phyloP scores from a whole-genome alignment of 352 stramenopile species.

The Globisporangium cylindrosporum region DNA sequence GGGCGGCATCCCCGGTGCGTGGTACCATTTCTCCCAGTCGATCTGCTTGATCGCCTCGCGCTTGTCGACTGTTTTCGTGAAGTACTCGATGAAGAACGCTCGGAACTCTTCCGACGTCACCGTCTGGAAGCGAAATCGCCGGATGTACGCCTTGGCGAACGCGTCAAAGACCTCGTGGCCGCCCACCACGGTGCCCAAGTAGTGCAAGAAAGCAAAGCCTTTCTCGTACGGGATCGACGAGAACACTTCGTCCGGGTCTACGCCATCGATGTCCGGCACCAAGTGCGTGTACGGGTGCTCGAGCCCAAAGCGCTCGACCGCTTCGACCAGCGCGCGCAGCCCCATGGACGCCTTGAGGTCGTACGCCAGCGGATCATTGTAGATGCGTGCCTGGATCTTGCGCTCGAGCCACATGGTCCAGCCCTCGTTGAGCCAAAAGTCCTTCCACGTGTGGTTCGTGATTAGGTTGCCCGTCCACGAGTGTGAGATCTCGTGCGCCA shows the following conservation, averaged over 20 bases:
- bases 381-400: constrained; percentile 90
- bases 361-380: constrained; percentile 37
- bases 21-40: constrained; percentile 94
- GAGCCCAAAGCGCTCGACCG: constrained; percentile 48
- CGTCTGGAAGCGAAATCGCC: constrained; percentile 85
- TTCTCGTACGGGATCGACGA: constrained; percentile 97
- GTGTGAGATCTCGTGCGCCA: constrained; percentile 97
- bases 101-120: constrained; percentile 83
- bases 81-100: constrained; percentile 73
- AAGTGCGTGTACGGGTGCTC: constrained; percentile 87
- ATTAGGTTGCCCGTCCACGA: constrained; percentile 97
- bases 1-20: constrained; percentile 86
- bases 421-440: constrained; percentile 99
- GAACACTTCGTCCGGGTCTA: constrained; percentile 96
- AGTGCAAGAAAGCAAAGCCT: constrained; percentile 74
- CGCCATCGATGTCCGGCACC: constrained; percentile 77
- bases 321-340: constrained; percentile 36
- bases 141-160: constrained; percentile 92
- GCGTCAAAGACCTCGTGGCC: constrained; percentile 52
- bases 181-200: constrained; percentile 66
- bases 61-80: constrained; percentile 41
- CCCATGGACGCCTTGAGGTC: constrained; percentile 61
- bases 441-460: constrained; percentile 94
- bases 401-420: constrained; percentile 97
- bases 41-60: constrained; percentile 55